Evolutionary conservation across 2,329 filamentous ascomycete genomes (phyloP).

Genomic region (Thyridium curvatum): DNA sequence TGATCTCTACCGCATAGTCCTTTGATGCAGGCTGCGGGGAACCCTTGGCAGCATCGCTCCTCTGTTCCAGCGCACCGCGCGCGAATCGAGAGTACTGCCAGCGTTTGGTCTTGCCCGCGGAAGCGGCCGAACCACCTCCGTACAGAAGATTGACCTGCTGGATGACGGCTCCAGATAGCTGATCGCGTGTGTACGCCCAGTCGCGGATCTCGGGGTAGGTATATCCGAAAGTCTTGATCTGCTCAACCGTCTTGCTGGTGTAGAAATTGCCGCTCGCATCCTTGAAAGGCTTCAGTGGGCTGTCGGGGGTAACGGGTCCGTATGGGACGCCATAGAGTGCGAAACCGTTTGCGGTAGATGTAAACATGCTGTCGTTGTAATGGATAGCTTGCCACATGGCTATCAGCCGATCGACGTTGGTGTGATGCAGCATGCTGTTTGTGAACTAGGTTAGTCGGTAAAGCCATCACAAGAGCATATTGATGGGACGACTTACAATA

Average conservation of each 20-base stretch:
- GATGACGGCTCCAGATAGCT: conserved; percentile 56
- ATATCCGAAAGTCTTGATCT: conserved; percentile 29
- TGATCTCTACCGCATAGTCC: conserved; percentile 28
- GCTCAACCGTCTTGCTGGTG: conserved; percentile 27
- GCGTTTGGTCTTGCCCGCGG: background rate
- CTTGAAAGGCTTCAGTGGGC: conserved; percentile 42
- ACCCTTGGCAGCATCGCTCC: too few species aligned
- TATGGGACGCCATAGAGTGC: conserved; percentile 32
- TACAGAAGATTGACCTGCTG: conserved; percentile 53
- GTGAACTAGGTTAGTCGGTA: background rate
- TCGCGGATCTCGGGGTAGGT: conserved; percentile 32
- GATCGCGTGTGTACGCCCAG: conserved; percentile 46
- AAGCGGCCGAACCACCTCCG: conserved; percentile 7
- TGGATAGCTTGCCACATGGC: conserved; percentile 40
- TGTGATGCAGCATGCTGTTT: conserved; percentile 41
- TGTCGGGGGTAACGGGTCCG: conserved; percentile 35
- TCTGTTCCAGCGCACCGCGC: too few species aligned
- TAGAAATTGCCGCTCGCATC: conserved; percentile 28
- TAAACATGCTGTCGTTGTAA: conserved; percentile 23
- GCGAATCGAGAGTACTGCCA: background rate
- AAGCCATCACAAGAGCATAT: background rate
- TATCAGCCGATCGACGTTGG: conserved; percentile 56
- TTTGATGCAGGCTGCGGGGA: background rate
- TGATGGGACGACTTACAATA: conserved; percentile 30
- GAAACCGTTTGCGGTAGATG: conserved; percentile 12